Percentiles rank a stretch among this genome's conserved stretches.
These are phyloP conservation scores for Sechiopsis laciniata DNA, from an alignment of 306 rosid species.

Conservation along the genomic window DNA sequence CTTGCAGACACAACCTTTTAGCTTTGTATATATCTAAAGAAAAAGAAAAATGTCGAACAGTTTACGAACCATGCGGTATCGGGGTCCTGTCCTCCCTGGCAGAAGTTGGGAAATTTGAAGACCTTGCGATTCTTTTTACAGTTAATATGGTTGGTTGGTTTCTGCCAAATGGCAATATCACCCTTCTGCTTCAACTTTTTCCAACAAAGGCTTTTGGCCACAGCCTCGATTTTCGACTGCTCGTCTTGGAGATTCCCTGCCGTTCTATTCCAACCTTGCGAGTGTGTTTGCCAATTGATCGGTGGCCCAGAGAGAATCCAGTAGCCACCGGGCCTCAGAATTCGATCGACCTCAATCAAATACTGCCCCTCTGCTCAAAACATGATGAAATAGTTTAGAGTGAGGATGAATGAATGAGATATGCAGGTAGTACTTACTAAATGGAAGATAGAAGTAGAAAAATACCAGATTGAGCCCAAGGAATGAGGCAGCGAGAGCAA, in stretches of 20 bases:
- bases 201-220: constrained; percentile 84
- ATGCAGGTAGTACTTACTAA: background rate
- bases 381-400: background rate
- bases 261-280: constrained; percentile 86
- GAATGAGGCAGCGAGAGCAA: constrained; percentile 97
- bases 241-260: constrained; percentile 56
- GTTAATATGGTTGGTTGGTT: constrained; percentile 74
- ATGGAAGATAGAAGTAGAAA: background rate
- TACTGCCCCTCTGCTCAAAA: constrained; percentile 59
- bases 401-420: background rate
- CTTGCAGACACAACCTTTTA: no score
- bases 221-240: constrained; percentile 59
- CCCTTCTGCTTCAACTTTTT: constrained; percentile 58
- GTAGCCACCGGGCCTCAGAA: constrained; percentile 90
- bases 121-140: constrained; percentile 51
- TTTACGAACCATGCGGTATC: constrained; percentile 75
- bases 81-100: constrained; percentile 54
- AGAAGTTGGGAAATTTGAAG: constrained; percentile 61
- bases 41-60: background rate
- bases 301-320: constrained; percentile 98
- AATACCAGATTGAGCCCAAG: constrained; percentile 77
- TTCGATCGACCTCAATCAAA: constrained; percentile 75
- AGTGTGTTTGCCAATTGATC: constrained; percentile 72
- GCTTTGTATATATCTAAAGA: background rate
- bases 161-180: constrained; percentile 94